A percentile compares a stretch with the other conserved stretches of the same genome.
Conservation (phyloP, 805 yeast species). For the Wickerhamiella shivajii region DNA sequence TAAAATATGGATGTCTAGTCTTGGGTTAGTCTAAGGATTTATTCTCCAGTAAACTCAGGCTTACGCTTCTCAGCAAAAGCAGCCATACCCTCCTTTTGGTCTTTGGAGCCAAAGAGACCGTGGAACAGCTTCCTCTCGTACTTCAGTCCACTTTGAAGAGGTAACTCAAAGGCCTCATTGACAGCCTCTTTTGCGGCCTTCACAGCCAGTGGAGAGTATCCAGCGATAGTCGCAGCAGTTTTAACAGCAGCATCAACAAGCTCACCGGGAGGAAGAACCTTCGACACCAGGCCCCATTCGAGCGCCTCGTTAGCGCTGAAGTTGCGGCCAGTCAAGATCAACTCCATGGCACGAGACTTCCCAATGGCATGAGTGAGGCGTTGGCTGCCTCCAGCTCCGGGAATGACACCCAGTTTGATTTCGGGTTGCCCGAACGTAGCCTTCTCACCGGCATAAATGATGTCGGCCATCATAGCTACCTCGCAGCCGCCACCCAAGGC, state of each 20-base stretch:
- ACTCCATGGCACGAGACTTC: conserved; percentile 36
- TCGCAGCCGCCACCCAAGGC: conserved; percentile 47
- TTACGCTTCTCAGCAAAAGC: conserved; percentile 36
- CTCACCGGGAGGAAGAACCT: conserved; percentile 27
- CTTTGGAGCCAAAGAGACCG: conserved; percentile 31
- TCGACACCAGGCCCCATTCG: conserved; percentile 35
- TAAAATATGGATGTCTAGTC: too few species aligned
- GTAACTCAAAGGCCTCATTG: conserved; percentile 27
- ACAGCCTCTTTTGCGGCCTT: conserved; percentile 35
- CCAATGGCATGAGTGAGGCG: conserved; percentile 36
- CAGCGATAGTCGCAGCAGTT: conserved; percentile 31
- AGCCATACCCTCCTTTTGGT: conserved; percentile 37
- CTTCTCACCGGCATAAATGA: conserved; percentile 34
- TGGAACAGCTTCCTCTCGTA: conserved; percentile 34
- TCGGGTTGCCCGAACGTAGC: conserved; percentile 44
- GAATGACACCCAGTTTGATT: conserved; percentile 36
- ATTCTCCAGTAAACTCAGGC: conserved; percentile 25
- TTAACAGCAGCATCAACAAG: conserved; percentile 32
- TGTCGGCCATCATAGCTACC: conserved; percentile 39
- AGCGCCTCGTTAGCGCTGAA: conserved; percentile 33
- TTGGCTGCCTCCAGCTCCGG: conserved; percentile 42
- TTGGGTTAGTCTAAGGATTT: too few species aligned
- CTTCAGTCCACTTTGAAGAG: conserved; percentile 28
- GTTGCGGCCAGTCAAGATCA: conserved; percentile 33
- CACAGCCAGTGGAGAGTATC: conserved; percentile 30